These are phyloP conservation scores for Murraya paniculata DNA, from an alignment of 345 rosid genomes.

Conservation along the genomic window DNA sequence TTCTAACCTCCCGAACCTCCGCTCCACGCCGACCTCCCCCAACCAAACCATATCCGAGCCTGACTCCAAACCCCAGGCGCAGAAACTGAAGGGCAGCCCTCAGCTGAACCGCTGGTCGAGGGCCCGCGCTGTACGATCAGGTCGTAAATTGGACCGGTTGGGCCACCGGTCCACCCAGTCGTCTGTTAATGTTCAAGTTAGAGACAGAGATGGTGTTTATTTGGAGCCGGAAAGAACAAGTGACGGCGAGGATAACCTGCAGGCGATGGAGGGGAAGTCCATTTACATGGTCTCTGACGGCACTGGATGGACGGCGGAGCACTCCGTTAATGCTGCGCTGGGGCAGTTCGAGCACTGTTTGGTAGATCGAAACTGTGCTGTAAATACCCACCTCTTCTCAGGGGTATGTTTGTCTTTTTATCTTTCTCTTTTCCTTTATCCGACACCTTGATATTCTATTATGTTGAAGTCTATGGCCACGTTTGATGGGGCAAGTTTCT, in stretches of 20 bases:
- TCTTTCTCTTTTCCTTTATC: no score
- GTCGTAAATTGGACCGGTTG: conserved; percentile 59
- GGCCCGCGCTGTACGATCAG: conserved; percentile 72
- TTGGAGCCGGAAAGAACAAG: conserved; percentile 1
- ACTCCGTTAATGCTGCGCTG: conserved; percentile 79
- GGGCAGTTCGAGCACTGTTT: conserved; percentile 90
- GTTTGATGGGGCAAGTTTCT: neutral
- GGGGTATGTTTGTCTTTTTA: conserved; percentile 52
- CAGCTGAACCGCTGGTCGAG: conserved; percentile 86
- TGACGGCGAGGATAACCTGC: conserved; percentile 32
- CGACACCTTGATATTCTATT: neutral
- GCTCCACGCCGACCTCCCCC: conserved; percentile 22
- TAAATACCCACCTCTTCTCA: conserved; percentile 84
- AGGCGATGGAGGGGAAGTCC: conserved; percentile 43
- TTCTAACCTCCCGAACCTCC: conserved; percentile 37
- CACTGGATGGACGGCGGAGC: conserved; percentile 96
- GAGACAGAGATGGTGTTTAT: conserved; percentile 29
- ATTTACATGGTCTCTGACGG: conserved; percentile 92
- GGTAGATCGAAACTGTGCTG: conserved; percentile 87
- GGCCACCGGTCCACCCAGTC: conserved; percentile 18
- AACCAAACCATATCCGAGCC: conserved; percentile 27
- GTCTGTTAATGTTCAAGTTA: conserved; percentile 12
- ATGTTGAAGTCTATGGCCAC: neutral
- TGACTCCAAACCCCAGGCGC: conserved; percentile 32
- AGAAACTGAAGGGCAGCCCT: conserved; percentile 57